A percentile compares a stretch with the other conserved stretches of the same genome.
phyloP scores from a whole-genome alignment of 441 rosid species.

The Gossypium laxum region DNA sequence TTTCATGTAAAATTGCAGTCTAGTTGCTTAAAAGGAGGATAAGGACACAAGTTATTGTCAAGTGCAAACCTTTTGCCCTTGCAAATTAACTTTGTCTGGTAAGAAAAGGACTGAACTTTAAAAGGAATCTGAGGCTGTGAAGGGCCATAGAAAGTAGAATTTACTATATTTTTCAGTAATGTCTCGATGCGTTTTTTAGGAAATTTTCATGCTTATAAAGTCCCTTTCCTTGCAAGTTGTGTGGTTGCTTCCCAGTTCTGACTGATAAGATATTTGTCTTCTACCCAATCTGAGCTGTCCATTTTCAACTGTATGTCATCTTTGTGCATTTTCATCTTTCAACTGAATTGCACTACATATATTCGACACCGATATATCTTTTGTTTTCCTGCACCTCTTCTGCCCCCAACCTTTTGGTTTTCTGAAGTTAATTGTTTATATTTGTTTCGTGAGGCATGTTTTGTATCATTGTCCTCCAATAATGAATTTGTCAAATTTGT shows the following conservation, averaged over 20 bases:
- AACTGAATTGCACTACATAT: not conserved
- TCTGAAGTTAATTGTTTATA: not conserved
- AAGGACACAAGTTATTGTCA: not conserved
- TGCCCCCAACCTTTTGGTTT: not conserved
- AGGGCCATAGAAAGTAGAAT: conserved; percentile 1
- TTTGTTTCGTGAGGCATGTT: not conserved
- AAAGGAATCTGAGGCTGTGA: conserved; percentile 2
- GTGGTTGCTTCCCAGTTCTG: not conserved
- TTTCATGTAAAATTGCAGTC: not conserved
- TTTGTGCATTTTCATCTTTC: not conserved
- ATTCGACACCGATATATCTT: not conserved
- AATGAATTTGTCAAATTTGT: not conserved
- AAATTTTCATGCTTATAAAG: conserved; percentile 2
- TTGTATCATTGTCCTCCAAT: not conserved
- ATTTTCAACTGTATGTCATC: not conserved
- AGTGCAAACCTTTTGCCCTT: not conserved
- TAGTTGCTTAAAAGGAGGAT: not conserved
- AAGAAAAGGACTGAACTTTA: conserved; percentile 2
- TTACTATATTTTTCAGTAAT: not conserved
- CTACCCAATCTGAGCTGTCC: not conserved
- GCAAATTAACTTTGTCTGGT: not conserved
- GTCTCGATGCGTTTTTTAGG: not conserved
- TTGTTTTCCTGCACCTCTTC: not conserved
- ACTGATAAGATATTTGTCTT: not conserved
- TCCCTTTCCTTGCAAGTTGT: conserved; percentile 3